Evolutionary conservation across 2,329 filamentous ascomycete species (phyloP), one percentile per base, ranked within the genome.

Genomic region (Cordyceps pruinosa): DNA sequence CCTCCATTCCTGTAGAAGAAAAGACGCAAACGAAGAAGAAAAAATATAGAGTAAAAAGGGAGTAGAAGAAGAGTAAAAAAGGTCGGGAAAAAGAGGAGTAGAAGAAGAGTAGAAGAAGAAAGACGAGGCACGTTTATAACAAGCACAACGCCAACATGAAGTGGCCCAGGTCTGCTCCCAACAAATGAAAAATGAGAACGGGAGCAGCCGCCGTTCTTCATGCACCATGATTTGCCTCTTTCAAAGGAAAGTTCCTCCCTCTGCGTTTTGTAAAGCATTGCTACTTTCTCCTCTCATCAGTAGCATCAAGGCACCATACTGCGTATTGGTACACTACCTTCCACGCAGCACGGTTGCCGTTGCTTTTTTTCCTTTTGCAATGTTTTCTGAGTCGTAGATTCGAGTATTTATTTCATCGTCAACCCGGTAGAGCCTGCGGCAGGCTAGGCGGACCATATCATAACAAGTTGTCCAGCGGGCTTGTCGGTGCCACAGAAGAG

Each of bases 241-340:
- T 23, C 23, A 41, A 56, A 41, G 37, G 4, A 49, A 15, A 56
- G 26, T 25, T 32, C 19, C 53, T 19, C 45, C 44, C 34, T 25
- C 21, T 19, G 41, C 19, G 23, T 35, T 28, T 19, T 34, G n/a
- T 30, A 47, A 55, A 25, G 34, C 21, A 28, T 53, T 19, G 50
- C 28, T 17, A 19, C 19, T 3, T 35, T 53, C 34, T 3, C 13
- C 15, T 34, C 28, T 46, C 21, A 21, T 32, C 21, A 10, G 39
- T 34, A 53, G 37, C 50, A 19, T 44, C n/a, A 10, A 15, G n/a
- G 17, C 21, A 9, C 25, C 8, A 13, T 45, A 46, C 46, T 44
- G 54, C 46, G 46, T 44, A 41, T 57, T 37, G 54, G 54, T 57
- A 57, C 54, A 57, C 54, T 57, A 57, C 54, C 54, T 50, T 45